Percentiles rank a stretch among this genome's conserved stretches.
These are phyloP conservation scores for Geosiphon pyriformis DNA, from an alignment of 192 early-diverging fungal species.

Conservation along the genomic window DNA sequence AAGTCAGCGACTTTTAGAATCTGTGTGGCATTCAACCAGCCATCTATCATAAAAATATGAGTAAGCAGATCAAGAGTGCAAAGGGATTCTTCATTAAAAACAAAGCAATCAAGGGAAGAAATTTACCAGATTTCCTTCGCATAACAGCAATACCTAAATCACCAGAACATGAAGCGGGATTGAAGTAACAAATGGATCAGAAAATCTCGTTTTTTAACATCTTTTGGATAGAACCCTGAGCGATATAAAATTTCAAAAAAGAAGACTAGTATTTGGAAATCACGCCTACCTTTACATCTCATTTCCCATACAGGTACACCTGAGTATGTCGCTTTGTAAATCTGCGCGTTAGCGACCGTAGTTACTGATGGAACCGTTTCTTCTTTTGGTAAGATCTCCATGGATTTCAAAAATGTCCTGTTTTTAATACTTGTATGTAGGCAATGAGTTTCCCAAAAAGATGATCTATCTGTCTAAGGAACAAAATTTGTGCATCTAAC, in stretches of 20 bases:
- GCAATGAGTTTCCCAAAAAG: no score
- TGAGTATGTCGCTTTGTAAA: slow-evolving; percentile 90
- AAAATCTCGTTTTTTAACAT: no score
- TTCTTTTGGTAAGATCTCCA: no score
- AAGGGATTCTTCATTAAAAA: not conserved
- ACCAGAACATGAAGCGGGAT: no score
- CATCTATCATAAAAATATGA: slow-evolving; percentile 54
- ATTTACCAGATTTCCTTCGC: slow-evolving; percentile 39
- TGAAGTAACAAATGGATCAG: not conserved
- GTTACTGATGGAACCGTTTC: no score
- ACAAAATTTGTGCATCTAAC: no score
- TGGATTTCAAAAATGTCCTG: no score
- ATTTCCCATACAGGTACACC: slow-evolving; percentile 95
- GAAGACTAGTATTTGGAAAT: slow-evolving; percentile 55
- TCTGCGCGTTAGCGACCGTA: no score
- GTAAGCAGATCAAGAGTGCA: not conserved
- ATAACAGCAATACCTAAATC: slow-evolving; percentile 55
- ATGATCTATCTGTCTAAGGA: no score
- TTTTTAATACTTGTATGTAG: no score
- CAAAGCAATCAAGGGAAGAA: not conserved
- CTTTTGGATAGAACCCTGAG: no score
- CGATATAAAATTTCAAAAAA: not conserved
- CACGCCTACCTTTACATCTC: slow-evolving; percentile 69
- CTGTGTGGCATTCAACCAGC: slow-evolving; percentile 95
- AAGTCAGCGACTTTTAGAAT: slow-evolving; percentile 95